These are phyloP conservation scores for Phytophthora meadii DNA, from an alignment of 352 stramenopile species.

Conservation along the genomic window DNA sequence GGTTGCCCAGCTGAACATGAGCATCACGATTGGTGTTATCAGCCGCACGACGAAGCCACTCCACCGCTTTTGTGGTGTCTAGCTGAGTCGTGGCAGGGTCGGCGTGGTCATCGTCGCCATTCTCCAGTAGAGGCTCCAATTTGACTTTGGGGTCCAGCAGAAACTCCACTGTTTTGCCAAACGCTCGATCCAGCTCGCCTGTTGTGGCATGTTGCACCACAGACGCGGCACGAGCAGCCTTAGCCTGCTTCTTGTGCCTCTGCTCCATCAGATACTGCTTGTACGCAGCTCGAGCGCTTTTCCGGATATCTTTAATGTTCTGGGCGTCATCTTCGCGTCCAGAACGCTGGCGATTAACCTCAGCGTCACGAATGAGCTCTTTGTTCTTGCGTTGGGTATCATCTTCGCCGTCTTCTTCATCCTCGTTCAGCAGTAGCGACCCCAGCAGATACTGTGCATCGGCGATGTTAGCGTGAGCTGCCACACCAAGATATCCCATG, in stretches of 20 bases:
- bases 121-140: conserved; percentile 53
- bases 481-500: conserved; percentile 69
- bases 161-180: conserved; percentile 74
- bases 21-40: conserved; percentile 80
- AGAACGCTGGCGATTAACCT: conserved; percentile 68
- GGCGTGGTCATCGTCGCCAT: conserved; percentile 10
- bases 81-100: conserved; percentile 37
- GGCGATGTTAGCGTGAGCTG: conserved; percentile 63
- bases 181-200: conserved; percentile 67
- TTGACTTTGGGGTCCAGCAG: conserved; percentile 67
- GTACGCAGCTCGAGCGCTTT: conserved; percentile 78
- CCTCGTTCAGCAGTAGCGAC: conserved; percentile 62
- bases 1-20: conserved; percentile 83
- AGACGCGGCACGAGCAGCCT: conserved; percentile 11
- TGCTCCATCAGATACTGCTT: conserved; percentile 72
- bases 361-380: conserved; percentile 69
- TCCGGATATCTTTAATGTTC: conserved; percentile 82
- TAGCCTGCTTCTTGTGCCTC: conserved; percentile 44
- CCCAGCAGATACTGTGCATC: conserved; percentile 84
- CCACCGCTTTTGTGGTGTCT: conserved; percentile 73
- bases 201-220: conserved; percentile 73
- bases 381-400: conserved; percentile 37
- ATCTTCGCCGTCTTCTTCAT: conserved; percentile 47
- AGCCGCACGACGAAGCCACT: conserved; percentile 83
- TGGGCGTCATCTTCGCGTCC: conserved; percentile 52